These are phyloP conservation scores for Escallonia herrerae DNA, from an alignment of 129 eudicot species.

Conservation along the genomic window DNA sequence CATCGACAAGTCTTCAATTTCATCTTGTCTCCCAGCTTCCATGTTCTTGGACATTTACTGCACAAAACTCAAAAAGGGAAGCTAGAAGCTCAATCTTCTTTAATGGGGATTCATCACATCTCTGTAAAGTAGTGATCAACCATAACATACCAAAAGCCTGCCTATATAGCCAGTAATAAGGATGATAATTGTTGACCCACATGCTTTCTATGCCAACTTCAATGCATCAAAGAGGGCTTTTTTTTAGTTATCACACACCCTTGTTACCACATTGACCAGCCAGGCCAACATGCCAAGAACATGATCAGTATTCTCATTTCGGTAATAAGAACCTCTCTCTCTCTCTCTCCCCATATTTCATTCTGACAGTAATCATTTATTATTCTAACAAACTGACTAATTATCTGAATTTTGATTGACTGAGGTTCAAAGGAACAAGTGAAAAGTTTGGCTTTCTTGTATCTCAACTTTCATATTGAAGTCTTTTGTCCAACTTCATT, in stretches of 20 bases:
- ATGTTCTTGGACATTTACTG: conserved; percentile 10
- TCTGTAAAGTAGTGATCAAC: conserved; percentile 25
- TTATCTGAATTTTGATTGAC: no score
- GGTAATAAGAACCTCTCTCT: no score
- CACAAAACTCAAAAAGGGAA: background rate
- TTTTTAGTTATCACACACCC: conserved; percentile 49
- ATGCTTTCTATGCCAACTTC: conserved; percentile 34
- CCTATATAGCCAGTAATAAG: conserved; percentile 26
- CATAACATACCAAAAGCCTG: conserved; percentile 32
- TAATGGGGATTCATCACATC: conserved; percentile 6
- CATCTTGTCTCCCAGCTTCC: conserved; percentile 47
- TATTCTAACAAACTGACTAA: no score
- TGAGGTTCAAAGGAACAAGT: no score
- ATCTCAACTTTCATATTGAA: no score
- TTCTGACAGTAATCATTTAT: no score
- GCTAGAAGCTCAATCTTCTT: background rate
- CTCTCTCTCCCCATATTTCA: background rate
- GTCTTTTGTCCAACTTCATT: no score
- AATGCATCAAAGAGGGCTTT: conserved; percentile 11
- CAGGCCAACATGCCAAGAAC: conserved; percentile 46
- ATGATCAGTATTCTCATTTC: conserved; percentile 12
- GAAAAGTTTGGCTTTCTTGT: no score
- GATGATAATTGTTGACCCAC: conserved; percentile 34
- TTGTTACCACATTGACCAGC: conserved; percentile 40
- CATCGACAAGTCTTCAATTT: conserved; percentile 60